A percentile compares a stretch with the other conserved stretches of the same genome.
Conservation (phyloP, 768 basidiomycete genomes). For the Rhizopogon vesiculosus region DNA sequence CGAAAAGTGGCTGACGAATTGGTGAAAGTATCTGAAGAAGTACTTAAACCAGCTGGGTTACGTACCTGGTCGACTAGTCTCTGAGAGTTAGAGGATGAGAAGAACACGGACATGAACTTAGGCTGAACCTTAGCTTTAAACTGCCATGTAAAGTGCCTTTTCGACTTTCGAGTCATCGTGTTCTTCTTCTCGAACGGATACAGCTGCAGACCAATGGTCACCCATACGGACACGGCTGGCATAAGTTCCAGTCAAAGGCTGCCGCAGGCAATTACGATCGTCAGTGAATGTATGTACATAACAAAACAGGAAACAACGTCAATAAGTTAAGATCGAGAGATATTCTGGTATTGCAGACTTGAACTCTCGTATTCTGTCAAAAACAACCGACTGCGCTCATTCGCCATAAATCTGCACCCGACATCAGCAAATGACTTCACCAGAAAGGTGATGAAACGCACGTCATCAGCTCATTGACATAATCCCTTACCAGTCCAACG, state of each 20-base stretch:
- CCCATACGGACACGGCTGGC: not conserved
- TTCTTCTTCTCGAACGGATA: not conserved
- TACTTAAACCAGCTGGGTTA: not conserved
- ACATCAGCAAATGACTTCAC: not conserved
- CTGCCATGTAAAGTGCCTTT: no score
- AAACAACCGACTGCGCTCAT: slow-evolving; percentile 71
- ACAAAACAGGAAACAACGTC: not conserved
- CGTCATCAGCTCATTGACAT: slow-evolving; percentile 85
- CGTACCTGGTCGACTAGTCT: not conserved
- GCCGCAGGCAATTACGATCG: not conserved
- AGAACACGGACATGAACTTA: not conserved
- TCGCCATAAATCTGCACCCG: slow-evolving; percentile 65
- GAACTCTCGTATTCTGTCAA: slow-evolving; percentile 75
- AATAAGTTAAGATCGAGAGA: slow-evolving; percentile 59
- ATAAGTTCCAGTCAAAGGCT: not conserved
- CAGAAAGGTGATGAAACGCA: slow-evolving; percentile 30
- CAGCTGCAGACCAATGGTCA: not conserved
- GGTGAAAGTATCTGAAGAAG: not conserved
- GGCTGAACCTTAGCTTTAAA: not conserved
- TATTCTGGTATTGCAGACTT: slow-evolving; percentile 74
- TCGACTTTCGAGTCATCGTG: not conserved
- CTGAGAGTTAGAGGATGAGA: not conserved
- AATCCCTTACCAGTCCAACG: slow-evolving; percentile 77
- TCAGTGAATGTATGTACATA: not conserved
- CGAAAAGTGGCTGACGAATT: not conserved